Evolutionary conservation across 371 early-diverging fungal species (phyloP).

Genomic region (Mucor velutinosus): DNA sequence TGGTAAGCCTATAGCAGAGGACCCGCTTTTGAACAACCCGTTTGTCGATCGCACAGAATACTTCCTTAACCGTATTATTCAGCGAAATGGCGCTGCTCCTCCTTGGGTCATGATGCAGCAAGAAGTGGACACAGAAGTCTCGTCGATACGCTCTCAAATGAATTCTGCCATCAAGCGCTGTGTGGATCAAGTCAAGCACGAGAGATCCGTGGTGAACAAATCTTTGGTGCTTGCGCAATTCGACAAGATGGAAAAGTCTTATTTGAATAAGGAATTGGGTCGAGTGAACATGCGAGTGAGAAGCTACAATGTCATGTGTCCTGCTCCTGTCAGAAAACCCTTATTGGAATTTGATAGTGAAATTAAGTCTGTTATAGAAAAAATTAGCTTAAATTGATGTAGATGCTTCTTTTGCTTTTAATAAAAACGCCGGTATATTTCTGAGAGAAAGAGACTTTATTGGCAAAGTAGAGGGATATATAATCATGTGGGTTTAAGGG

Average conservation of each 20-base stretch:
- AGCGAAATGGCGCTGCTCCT: constrained; percentile 49
- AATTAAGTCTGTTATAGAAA: constrained; percentile 3
- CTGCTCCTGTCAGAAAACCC: constrained; percentile 28
- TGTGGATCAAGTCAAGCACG: not conserved
- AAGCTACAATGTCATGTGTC: constrained; percentile 44
- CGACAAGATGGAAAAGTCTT: constrained; percentile 15
- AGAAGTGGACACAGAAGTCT: constrained; percentile 47
- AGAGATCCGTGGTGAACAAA: not conserved
- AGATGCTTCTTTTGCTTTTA: not conserved
- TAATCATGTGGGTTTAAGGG: not conserved
- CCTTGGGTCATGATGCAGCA: constrained; percentile 55
- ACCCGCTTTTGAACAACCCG: constrained; percentile 42
- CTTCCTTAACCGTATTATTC: constrained; percentile 54
- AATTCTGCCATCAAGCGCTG: constrained; percentile 20
- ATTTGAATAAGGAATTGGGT: constrained; percentile 16
- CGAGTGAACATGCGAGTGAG: constrained; percentile 19
- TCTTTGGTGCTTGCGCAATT: constrained; percentile 10
- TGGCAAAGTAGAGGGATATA: not conserved
- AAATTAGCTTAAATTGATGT: not conserved
- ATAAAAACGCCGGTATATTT: not conserved
- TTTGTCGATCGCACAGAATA: constrained; percentile 46
- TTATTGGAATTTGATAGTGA: constrained; percentile 27
- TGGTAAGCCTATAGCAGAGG: constrained; percentile 44
- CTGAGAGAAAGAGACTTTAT: not conserved
- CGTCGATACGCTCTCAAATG: constrained; percentile 29